Conservation (phyloP, 441 rosid species). For the Aquilaria agallochum region DNA sequence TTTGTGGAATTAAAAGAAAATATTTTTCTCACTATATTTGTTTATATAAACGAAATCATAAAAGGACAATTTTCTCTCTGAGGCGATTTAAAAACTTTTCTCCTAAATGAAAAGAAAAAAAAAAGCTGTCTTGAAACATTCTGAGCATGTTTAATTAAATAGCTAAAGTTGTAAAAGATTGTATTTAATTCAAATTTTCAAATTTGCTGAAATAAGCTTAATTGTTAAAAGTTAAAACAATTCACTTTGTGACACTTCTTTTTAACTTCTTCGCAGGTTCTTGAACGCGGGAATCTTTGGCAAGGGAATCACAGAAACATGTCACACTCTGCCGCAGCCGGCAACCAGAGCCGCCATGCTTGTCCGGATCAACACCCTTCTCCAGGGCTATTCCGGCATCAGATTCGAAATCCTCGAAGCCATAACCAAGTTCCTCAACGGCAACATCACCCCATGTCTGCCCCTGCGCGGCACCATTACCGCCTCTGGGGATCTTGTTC, state of each 20-base stretch:
- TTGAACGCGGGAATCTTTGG: constrained; percentile 68
- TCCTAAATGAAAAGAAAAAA: no score
- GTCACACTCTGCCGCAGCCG: constrained; percentile 54
- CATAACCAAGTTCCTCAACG: constrained; percentile 48
- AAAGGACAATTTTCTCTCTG: no score
- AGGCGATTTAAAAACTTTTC: no score
- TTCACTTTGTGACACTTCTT: neutral
- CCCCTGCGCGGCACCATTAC: constrained; percentile 67
- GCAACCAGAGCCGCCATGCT: constrained; percentile 67
- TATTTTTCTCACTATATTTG: no score
- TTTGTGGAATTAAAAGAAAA: no score
- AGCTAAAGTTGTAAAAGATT: neutral
- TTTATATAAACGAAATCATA: no score
- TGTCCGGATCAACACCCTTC: constrained; percentile 61
- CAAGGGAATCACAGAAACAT: constrained; percentile 34
- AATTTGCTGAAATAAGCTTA: neutral
- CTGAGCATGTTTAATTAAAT: no score
- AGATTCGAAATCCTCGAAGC: constrained; percentile 67
- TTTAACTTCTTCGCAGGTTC: constrained; percentile 26
- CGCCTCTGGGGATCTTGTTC: constrained; percentile 66
- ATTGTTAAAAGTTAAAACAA: neutral
- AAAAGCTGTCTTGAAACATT: no score
- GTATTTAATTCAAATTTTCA: neutral
- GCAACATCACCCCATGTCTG: constrained; percentile 58
- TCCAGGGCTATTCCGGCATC: constrained; percentile 66